Evolutionary conservation across 2,329 filamentous ascomycete species (phyloP), one percentile per base, ranked within the genome.

Genomic region (Pseudocercospora eumusae): DNA sequence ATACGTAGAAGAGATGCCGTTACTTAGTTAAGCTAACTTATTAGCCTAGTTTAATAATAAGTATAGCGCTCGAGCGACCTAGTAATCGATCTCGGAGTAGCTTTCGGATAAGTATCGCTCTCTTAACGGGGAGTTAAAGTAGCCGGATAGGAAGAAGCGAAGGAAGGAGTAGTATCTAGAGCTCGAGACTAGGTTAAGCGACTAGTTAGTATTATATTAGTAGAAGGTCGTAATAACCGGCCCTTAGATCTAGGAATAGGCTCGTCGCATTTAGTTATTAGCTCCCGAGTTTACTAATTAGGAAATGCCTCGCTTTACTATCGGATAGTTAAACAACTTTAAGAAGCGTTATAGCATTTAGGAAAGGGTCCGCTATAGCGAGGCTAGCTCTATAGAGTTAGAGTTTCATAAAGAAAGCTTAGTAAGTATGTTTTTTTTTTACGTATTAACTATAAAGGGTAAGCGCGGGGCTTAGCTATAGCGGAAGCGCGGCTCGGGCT

Each of bases 331-430:
- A 9, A 25, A 15, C 18, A 45, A 36, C 6, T 56, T 56, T 56
- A 56, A 56, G 21, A 36, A 0, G 3, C 13, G 21, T 15, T 56
- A 56, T 57, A 45, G 42, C 21, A 28, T 56, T 18, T 27, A 55
- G 9, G 31, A 42, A 47, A 52, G 36, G 20, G 52, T 55, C 7
- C 36, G 54, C 36, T 53, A 57, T 9, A n/a, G 57, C 45, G 53
- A 63, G 57, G 33, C 15, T 53, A 52, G 57, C 20, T 28, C 56
- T 42, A 47, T 47, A 47, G 45, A 59, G 50, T 25, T 59, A 21
- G 31, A 25, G 18, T 18, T 36, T 23, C 40, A 36, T 18, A 21
- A 44, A 44, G 40, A 44, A 6, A 1, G 1, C 1, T 44, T 44
- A 44, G 40, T 44, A 44, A 44, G 15, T 44, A 44, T 18, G 8